phyloP scores from a whole-genome alignment of 2,329 filamentous ascomycete species.

The Ophiostoma ips region DNA sequence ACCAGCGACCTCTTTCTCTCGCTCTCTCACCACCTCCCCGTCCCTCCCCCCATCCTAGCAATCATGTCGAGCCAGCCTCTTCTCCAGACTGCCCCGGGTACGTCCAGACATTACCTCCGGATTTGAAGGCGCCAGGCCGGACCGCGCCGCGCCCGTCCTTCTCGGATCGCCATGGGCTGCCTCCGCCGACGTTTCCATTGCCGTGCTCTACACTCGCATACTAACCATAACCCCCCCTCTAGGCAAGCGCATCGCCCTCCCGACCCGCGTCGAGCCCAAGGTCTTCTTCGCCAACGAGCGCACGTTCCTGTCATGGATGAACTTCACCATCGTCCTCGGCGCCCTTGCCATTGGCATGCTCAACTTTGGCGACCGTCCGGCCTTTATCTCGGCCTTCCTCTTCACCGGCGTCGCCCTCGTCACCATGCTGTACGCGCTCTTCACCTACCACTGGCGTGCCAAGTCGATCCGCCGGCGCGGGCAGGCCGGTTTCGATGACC shows the following conservation, averaged over 20 bases:
- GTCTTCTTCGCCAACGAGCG: constrained; percentile 99
- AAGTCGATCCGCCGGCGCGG: constrained; percentile 83
- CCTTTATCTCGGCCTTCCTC: constrained; percentile 83
- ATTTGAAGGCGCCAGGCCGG: background rate
- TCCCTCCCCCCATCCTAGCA: background rate
- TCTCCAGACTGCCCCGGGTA: constrained; percentile 85
- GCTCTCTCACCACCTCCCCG: too few species aligned
- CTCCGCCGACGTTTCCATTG: background rate
- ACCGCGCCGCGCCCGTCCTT: background rate
- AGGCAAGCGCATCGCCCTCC: constrained; percentile 98
- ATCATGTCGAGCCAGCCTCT: constrained; percentile 91
- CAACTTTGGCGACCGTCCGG: constrained; percentile 91
- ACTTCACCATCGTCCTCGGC: constrained; percentile 97
- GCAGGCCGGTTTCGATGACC: constrained; percentile 92
- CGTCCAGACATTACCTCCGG: background rate
- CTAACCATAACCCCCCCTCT: constrained; percentile 1
- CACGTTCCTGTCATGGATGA: constrained; percentile 98
- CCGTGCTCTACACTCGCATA: background rate
- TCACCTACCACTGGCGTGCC: constrained; percentile 95
- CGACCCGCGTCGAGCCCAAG: constrained; percentile 95
- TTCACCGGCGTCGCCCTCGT: constrained; percentile 92
- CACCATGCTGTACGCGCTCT: constrained; percentile 86
- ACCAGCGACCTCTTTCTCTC: background rate
- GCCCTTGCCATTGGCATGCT: constrained; percentile 92
- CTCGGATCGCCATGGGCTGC: background rate